Percentiles rank a stretch among this genome's conserved stretches.
These are phyloP conservation scores for Skeletonema costatum DNA, from an alignment of 108 stramenopile species.

Conservation along the genomic window DNA sequence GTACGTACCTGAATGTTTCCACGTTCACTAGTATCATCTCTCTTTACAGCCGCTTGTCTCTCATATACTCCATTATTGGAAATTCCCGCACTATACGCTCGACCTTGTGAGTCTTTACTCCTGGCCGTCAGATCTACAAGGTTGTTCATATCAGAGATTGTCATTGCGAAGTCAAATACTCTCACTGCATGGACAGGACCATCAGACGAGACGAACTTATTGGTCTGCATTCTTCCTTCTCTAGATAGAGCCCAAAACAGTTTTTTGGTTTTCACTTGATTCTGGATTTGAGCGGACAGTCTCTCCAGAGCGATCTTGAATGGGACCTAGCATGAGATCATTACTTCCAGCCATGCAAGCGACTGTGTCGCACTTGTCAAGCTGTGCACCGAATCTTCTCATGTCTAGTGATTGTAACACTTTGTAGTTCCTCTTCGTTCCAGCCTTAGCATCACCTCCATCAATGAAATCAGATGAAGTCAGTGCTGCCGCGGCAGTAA, in stretches of 20 bases:
- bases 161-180: slow-evolving; percentile 89
- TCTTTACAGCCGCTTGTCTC: slow-evolving; percentile 61
- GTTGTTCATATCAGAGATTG: slow-evolving; percentile 81
- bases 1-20: slow-evolving; percentile 49
- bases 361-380: slow-evolving; percentile 79
- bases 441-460: slow-evolving; percentile 42
- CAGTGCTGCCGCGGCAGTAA: slow-evolving; percentile 75
- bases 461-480: slow-evolving; percentile 81
- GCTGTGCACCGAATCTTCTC: slow-evolving; percentile 74
- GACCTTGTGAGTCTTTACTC: slow-evolving; percentile 78
- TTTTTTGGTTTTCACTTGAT: slow-evolving; percentile 17
- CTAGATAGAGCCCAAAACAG: slow-evolving; percentile 76
- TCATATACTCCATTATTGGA: slow-evolving; percentile 87
- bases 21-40: slow-evolving; percentile 45
- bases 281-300: slow-evolving; percentile 45
- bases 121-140: slow-evolving; percentile 80
- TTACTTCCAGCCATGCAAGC: slow-evolving; percentile 85
- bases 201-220: slow-evolving; percentile 59
- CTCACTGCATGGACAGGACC: slow-evolving; percentile 80
- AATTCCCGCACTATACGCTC: slow-evolving; percentile 86
- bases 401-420: slow-evolving; percentile 87
- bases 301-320: slow-evolving; percentile 69
- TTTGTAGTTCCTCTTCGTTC: slow-evolving; percentile 80
- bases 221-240: slow-evolving; percentile 73
- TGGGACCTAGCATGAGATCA: slow-evolving; percentile 84